Percentiles rank a stretch among this genome's conserved stretches.
phyloP scores from a whole-genome alignment of 2,329 filamentous ascomycete species.

The Chrysoporthe austroafricana region DNA sequence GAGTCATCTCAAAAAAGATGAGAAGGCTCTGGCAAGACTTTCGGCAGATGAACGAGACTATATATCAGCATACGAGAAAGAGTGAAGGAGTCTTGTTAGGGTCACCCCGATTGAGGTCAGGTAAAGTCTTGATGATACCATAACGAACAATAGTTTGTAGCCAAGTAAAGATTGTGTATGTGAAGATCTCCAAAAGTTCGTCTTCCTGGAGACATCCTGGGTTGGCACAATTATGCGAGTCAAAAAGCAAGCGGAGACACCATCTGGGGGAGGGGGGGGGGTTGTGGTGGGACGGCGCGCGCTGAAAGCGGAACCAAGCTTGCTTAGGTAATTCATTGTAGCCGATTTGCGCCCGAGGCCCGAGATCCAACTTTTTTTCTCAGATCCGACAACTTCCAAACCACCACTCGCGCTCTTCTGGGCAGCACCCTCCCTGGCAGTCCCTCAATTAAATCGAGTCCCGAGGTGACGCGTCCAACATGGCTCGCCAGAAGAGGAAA shows the following conservation, averaged over 20 bases:
- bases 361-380: slow-evolving; percentile 26
- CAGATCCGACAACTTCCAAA: neutral
- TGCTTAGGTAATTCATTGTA: slow-evolving; percentile 15
- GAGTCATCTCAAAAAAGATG: neutral
- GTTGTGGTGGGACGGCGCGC: too few relatives aligned
- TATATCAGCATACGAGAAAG: neutral
- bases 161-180: too few relatives aligned
- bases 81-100: too few relatives aligned
- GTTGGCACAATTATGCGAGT: too few relatives aligned
- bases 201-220: too few relatives aligned
- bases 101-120: too few relatives aligned
- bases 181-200: too few relatives aligned
- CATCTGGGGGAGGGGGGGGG: neutral
- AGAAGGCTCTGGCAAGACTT: slow-evolving; percentile 4
- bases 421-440: neutral
- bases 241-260: too few relatives aligned
- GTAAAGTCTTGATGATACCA: too few relatives aligned
- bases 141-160: too few relatives aligned
- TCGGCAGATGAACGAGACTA: neutral
- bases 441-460: neutral
- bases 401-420: neutral
- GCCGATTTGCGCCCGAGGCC: slow-evolving; percentile 21
- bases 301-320: neutral
- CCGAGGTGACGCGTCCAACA: slow-evolving; percentile 2
- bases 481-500: slow-evolving; percentile 30